Conservation (phyloP, 1,284 basidiomycete species). For the Moniliella sp. region DNA sequence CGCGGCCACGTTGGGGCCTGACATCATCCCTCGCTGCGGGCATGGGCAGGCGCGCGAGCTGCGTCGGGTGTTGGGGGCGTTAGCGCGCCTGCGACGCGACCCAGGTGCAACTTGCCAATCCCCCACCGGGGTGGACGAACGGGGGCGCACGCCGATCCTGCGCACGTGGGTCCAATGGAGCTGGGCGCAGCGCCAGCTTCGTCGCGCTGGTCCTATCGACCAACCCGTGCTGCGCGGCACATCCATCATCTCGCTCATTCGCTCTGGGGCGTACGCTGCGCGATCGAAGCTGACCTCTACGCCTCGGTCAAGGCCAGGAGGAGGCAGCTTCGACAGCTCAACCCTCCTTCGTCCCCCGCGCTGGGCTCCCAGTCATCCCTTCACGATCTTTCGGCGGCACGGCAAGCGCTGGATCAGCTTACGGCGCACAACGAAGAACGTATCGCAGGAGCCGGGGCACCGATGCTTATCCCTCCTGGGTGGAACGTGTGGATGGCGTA, state of each 20-base stretch:
- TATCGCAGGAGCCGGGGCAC: constrained; percentile 18
- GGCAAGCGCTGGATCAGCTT: constrained; percentile 18
- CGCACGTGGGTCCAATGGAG: constrained; percentile 27
- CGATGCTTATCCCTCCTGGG: constrained; percentile 22
- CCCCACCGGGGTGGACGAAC: constrained; percentile 7
- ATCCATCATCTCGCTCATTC: no score
- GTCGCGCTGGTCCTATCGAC: no score
- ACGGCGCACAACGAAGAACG: constrained; percentile 14
- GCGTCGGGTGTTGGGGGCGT: constrained; percentile 25
- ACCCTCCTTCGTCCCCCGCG: constrained; percentile 21
- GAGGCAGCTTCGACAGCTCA: background rate
- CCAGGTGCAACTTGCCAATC: background rate
- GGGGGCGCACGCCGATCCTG: constrained; percentile 18
- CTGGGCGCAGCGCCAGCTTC: no score
- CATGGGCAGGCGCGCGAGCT: constrained; percentile 29
- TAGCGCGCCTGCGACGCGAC: constrained; percentile 22
- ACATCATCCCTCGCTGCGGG: constrained; percentile 25
- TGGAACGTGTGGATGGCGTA: constrained; percentile 20
- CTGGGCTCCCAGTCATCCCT: constrained; percentile 12
- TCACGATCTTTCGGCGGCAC: background rate
- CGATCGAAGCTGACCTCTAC: constrained; percentile 28
- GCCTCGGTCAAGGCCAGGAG: constrained; percentile 16
- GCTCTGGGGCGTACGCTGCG: constrained; percentile 25
- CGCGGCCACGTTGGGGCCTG: constrained; percentile 19
- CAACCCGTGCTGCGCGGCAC: constrained; percentile 10